phyloP scores from a whole-genome alignment of 177 flowering plant species.

The Vitis hybrid region DNA sequence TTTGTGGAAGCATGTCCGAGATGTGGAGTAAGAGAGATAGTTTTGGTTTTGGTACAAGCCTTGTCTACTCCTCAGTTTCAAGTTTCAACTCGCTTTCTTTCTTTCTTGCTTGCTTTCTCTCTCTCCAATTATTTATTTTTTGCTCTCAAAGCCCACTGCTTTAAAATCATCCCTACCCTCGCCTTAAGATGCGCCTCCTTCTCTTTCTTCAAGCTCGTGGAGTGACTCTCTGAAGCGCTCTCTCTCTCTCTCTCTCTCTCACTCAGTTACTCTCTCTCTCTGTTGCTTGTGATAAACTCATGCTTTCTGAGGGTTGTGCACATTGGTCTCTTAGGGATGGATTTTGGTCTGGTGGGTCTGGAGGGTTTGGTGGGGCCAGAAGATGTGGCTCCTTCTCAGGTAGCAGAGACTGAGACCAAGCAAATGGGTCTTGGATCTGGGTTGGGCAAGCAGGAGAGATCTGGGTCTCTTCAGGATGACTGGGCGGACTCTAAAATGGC shows the following conservation, averaged over 20 bases:
- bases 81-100: constrained; percentile 14
- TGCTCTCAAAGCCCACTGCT: constrained; percentile 11
- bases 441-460: constrained; percentile 6
- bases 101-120: constrained; percentile 5
- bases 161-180: neutral
- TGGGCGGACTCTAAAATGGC: neutral
- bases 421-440: constrained; percentile 8
- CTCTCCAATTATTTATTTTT: constrained; percentile 24
- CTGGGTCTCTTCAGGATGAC: constrained; percentile 6
- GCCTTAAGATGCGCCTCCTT: constrained; percentile 19
- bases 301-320: constrained; percentile 12
- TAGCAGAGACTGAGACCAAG: neutral
- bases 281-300: constrained; percentile 13
- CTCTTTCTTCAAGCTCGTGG: constrained; percentile 10
- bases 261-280: neutral
- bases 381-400: constrained; percentile 6
- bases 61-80: constrained; percentile 20
- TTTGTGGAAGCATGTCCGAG: constrained; percentile 15
- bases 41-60: constrained; percentile 14
- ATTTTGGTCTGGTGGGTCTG: constrained; percentile 6
- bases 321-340: constrained; percentile 12
- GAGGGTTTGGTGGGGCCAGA: constrained; percentile 1
- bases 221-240: neutral
- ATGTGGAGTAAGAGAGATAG: neutral
- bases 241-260: neutral